Conservation (phyloP, 2,329 filamentous ascomycete species). For the Penicillium sp. region DNA sequence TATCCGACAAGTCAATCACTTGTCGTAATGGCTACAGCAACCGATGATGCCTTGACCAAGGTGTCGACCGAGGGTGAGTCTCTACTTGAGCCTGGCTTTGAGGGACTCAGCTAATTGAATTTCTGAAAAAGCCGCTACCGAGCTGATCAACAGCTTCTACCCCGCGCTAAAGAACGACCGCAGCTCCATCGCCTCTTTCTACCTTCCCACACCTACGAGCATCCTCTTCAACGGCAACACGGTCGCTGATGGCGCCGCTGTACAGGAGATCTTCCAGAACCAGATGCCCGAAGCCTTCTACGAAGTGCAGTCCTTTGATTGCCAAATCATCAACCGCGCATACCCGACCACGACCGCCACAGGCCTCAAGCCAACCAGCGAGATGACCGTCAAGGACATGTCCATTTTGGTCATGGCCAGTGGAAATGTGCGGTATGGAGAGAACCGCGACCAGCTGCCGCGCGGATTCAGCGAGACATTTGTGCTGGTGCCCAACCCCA, state of each 20-base stretch:
- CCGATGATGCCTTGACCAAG: conserved; percentile 44
- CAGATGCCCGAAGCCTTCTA: conserved; percentile 68
- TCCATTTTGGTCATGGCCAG: conserved; percentile 73
- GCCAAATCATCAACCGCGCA: conserved; percentile 74
- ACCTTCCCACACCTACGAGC: conserved; percentile 63
- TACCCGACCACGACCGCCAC: conserved; percentile 60
- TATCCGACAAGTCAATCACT: background rate
- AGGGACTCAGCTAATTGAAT: background rate
- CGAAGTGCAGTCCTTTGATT: conserved; percentile 75
- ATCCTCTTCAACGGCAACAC: conserved; percentile 80
- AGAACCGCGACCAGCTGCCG: conserved; percentile 62
- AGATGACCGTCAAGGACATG: conserved; percentile 60
- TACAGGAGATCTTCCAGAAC: conserved; percentile 69
- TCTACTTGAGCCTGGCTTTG: background rate
- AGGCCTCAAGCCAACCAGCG: conserved; percentile 44
- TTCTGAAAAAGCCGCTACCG: conserved; percentile 63
- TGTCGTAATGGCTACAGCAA: conserved; percentile 37
- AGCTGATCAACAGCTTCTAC: conserved; percentile 76
- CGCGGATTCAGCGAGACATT: conserved; percentile 79
- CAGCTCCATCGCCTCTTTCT: conserved; percentile 67
- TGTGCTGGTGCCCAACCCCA: conserved; percentile 72
- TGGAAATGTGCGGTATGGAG: conserved; percentile 71
- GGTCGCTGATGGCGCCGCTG: conserved; percentile 64
- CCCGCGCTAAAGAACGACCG: conserved; percentile 66
- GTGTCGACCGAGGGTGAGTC: conserved; percentile 49